Conservation (phyloP, 495 filamentous ascomycete genomes). For the Articulospora tetracladia region DNA sequence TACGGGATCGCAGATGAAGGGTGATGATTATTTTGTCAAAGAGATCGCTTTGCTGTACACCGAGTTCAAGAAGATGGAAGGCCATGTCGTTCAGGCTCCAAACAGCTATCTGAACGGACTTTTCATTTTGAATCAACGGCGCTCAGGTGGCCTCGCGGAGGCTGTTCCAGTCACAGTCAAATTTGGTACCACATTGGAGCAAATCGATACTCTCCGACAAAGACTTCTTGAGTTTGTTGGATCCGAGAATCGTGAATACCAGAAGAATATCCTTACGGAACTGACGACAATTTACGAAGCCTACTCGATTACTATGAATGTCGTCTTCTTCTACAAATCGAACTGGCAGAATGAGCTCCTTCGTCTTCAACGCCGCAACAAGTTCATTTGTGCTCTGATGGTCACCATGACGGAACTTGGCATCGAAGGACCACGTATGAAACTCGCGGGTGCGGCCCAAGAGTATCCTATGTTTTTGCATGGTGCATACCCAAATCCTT, state of each 20-base stretch:
- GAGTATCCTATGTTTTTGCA: slow-evolving; percentile 44
- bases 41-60: slow-evolving; percentile 94
- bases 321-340: slow-evolving; percentile 97
- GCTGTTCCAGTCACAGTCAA: slow-evolving; percentile 79
- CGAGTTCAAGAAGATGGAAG: slow-evolving; percentile 98
- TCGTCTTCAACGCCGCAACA: slow-evolving; percentile 86
- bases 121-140: slow-evolving; percentile 92
- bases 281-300: slow-evolving; percentile 59
- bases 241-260: slow-evolving; percentile 88
- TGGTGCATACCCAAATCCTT: slow-evolving; percentile 14
- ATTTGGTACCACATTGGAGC: slow-evolving; percentile 82
- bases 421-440: slow-evolving; percentile 81
- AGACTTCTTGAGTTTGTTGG: slow-evolving; percentile 83
- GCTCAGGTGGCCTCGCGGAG: slow-evolving; percentile 85
- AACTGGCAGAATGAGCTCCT: slow-evolving; percentile 88
- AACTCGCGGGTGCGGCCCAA: slow-evolving; percentile 58
- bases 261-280: slow-evolving; percentile 86
- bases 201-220: slow-evolving; percentile 79
- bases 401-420: slow-evolving; percentile 75
- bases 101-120: slow-evolving; percentile 90
- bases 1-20: slow-evolving; percentile 67
- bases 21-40: slow-evolving; percentile 95
- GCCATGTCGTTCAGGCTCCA: slow-evolving; percentile 91
- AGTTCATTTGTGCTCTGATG: slow-evolving; percentile 94
- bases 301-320: slow-evolving; percentile 74